phyloP scores from a whole-genome alignment of 768 basidiomycete species.

The Pisolithus marmoratus region DNA sequence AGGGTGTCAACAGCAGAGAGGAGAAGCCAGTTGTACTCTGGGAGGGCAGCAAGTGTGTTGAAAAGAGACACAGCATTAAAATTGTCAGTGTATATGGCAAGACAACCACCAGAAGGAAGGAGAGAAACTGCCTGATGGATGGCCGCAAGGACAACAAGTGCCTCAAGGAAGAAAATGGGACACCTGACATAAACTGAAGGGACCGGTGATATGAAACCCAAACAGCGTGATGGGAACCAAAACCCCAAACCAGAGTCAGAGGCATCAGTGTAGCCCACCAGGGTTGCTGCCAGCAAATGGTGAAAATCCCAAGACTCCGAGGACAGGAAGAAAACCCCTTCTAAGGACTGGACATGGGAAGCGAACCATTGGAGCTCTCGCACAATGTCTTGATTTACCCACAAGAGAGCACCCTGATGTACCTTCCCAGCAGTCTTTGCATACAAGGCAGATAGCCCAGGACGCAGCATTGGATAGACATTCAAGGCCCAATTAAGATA shows the following conservation, averaged over 20 bases:
- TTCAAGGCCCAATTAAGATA: conserved; percentile 38
- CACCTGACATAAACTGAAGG: neutral
- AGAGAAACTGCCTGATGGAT: conserved; percentile 1
- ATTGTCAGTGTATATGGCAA: conserved; percentile 27
- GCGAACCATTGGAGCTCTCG: conserved; percentile 25
- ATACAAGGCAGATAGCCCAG: conserved; percentile 30
- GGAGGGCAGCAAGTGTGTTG: conserved; percentile 11
- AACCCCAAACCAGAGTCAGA: conserved; percentile 16
- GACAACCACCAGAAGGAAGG: neutral
- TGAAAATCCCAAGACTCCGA: conserved; percentile 9
- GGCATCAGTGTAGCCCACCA: conserved; percentile 18
- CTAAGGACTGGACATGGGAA: conserved; percentile 11
- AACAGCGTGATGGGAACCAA: conserved; percentile 15
- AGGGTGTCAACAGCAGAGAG: conserved; percentile 6
- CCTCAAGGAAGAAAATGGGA: conserved; percentile 26
- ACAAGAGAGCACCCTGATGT: neutral
- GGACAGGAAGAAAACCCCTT: conserved; percentile 21
- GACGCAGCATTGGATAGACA: conserved; percentile 31
- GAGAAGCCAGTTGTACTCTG: conserved; percentile 15
- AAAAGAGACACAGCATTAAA: conserved; percentile 32
- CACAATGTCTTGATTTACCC: conserved; percentile 5
- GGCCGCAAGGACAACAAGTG: conserved; percentile 18
- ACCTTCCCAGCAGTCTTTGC: too few relatives aligned
- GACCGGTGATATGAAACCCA: conserved; percentile 15
- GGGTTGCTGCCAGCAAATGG: neutral